These are phyloP conservation scores for Fusarium sp. DNA, from an alignment of 2,329 filamentous ascomycete species.

Conservation along the genomic window DNA sequence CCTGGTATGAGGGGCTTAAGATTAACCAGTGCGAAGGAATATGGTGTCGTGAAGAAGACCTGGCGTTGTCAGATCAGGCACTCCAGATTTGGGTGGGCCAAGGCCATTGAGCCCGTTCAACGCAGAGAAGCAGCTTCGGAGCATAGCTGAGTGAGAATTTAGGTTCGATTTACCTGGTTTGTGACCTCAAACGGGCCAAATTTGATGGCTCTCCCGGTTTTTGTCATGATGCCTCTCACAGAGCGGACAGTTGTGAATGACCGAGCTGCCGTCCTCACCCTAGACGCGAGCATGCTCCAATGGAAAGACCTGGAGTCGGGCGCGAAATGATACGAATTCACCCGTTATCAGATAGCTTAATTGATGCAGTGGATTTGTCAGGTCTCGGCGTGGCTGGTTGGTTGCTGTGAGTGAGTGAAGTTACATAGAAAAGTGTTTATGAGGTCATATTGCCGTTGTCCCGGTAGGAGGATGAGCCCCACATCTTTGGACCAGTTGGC, in stretches of 20 bases:
- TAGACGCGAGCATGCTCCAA: conserved; percentile 39
- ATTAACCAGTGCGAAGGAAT: conserved; percentile 92
- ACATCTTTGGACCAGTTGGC: conserved; percentile 36
- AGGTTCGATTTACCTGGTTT: conserved; percentile 67
- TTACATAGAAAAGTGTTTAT: conserved; percentile 7
- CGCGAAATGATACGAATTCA: background rate
- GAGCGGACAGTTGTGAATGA: conserved; percentile 17
- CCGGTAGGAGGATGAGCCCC: conserved; percentile 6
- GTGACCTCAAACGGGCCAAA: conserved; percentile 85
- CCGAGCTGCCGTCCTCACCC: conserved; percentile 18
- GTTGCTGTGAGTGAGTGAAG: conserved; percentile 1
- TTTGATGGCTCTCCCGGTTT: conserved; percentile 58
- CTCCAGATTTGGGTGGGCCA: background rate
- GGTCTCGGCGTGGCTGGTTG: background rate
- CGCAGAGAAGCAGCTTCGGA: background rate
- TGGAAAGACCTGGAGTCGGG: background rate
- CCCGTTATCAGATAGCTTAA: background rate
- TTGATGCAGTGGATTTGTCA: background rate
- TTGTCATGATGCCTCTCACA: conserved; percentile 47
- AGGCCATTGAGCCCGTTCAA: background rate
- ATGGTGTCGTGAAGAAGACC: conserved; percentile 87
- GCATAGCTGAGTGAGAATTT: background rate
- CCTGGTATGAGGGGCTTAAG: conserved; percentile 94
- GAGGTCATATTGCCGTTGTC: conserved; percentile 37
- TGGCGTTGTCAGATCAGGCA: conserved; percentile 52